Percentiles rank a stretch among this genome's conserved stretches.
Conservation (phyloP, 2,329 filamentous ascomycete genomes). For the Fusarium scirpi region DNA sequence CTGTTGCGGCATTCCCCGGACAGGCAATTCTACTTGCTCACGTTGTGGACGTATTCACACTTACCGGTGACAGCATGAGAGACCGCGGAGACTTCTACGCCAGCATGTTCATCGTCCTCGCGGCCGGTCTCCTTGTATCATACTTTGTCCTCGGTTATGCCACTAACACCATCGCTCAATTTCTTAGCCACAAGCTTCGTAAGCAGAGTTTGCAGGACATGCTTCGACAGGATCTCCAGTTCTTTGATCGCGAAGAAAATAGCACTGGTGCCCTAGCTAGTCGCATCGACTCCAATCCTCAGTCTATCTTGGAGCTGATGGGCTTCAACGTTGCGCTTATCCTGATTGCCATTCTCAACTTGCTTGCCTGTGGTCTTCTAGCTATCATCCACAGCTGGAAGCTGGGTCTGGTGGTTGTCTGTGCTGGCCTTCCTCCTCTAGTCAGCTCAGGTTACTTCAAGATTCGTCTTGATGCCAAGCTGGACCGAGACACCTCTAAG, state of each 20-base stretch:
- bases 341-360: slow-evolving; percentile 53
- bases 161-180: slow-evolving; percentile 51
- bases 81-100: slow-evolving; percentile 64
- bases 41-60: slow-evolving; percentile 57
- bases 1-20: slow-evolving; percentile 55
- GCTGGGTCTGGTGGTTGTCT: slow-evolving; percentile 61
- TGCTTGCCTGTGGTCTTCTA: slow-evolving; percentile 56
- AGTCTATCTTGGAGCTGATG: slow-evolving; percentile 58
- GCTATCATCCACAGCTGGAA: slow-evolving; percentile 61
- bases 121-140: slow-evolving; percentile 57
- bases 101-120: slow-evolving; percentile 66
- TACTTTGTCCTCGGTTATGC: slow-evolving; percentile 57
- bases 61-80: slow-evolving; percentile 50
- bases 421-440: slow-evolving; percentile 55
- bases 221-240: slow-evolving; percentile 57
- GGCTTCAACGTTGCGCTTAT: slow-evolving; percentile 57
- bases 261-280: slow-evolving; percentile 54
- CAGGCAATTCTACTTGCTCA: slow-evolving; percentile 59
- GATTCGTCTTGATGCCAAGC: slow-evolving; percentile 55
- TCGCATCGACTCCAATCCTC: slow-evolving; percentile 53
- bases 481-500: slow-evolving; percentile 54
- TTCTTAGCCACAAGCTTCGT: slow-evolving; percentile 43
- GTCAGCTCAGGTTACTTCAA: slow-evolving; percentile 54
- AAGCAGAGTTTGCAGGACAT: slow-evolving; percentile 48
- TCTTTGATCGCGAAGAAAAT: slow-evolving; percentile 58